Evolutionary conservation across 2,329 filamentous ascomycete species (phyloP).

Genomic region (Botryotinia calthae): DNA sequence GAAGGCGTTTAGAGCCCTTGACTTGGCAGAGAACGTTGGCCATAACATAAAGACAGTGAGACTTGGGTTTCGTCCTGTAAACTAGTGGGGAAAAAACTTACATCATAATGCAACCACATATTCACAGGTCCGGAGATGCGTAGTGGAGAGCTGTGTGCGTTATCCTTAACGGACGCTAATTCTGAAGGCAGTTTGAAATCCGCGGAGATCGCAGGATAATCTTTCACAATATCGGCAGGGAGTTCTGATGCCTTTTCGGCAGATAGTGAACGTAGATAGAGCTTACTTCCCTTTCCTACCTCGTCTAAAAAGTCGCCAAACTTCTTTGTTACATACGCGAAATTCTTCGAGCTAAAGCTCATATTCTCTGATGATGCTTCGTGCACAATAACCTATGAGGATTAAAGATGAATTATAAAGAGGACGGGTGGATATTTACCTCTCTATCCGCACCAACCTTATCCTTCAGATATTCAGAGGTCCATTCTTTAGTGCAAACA

Average conservation of each 20-base stretch:
- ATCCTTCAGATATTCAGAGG: conserved; percentile 61
- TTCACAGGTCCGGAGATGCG: conserved; percentile 76
- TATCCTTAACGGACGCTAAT: conserved; percentile 57
- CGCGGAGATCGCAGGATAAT: conserved; percentile 66
- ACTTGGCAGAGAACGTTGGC: conserved; percentile 85
- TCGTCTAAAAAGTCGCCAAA: conserved; percentile 67
- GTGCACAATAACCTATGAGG: conserved; percentile 66
- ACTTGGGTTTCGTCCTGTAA: too few species aligned
- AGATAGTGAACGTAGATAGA: conserved; percentile 80
- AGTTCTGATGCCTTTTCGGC: conserved; percentile 62
- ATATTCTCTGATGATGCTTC: conserved; percentile 63
- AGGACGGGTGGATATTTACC: conserved; percentile 42
- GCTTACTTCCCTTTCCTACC: conserved; percentile 55
- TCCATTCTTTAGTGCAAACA: conserved; percentile 65
- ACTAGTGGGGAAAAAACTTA: conserved; percentile 40
- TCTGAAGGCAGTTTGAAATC: conserved; percentile 70
- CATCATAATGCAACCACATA: conserved; percentile 91
- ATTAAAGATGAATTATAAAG: conserved; percentile 25
- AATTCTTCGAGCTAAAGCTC: conserved; percentile 83
- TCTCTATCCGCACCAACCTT: conserved; percentile 60
- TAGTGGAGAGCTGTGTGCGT: conserved; percentile 73
- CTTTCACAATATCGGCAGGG: conserved; percentile 65
- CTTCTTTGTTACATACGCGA: conserved; percentile 65
- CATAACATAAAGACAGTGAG: conserved; percentile 59
- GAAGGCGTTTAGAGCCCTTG: conserved; percentile 66